These are phyloP conservation scores for Saccharomyces hybrid DNA, from an alignment of 1,139 yeast species.

Conservation along the genomic window DNA sequence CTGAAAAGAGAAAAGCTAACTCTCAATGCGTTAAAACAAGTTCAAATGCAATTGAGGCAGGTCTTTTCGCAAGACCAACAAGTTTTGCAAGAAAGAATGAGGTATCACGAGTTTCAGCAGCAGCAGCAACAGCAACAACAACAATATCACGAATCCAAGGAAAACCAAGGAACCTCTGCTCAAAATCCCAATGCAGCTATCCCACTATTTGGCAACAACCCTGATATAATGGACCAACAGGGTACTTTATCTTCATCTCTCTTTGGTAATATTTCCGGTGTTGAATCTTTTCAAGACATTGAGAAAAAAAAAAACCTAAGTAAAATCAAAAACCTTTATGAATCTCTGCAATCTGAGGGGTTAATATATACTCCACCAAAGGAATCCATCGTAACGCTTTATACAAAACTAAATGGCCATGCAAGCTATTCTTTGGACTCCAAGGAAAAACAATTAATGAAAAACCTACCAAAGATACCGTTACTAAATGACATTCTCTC, in stretches of 20 bases:
- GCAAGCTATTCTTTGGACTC: constrained; percentile 3
- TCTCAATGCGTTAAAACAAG: constrained; percentile 34
- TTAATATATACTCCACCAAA: constrained; percentile 23
- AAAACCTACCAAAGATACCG: constrained; percentile 21
- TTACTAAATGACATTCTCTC: constrained; percentile 23
- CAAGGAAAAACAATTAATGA: constrained; percentile 4
- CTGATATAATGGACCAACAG: constrained; percentile 1
- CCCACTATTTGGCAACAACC: constrained; percentile 20
- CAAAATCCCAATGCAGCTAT: constrained; percentile 11
- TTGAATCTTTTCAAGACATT: constrained; percentile 14
- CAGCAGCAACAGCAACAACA: constrained; percentile 18
- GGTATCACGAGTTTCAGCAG: constrained; percentile 18
- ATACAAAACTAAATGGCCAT: constrained; percentile 16
- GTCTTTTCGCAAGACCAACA: constrained; percentile 33
- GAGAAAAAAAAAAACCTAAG: constrained; percentile 16
- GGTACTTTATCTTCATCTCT: constrained; percentile 14
- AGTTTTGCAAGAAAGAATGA: constrained; percentile 21
- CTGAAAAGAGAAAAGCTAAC: constrained; percentile 35
- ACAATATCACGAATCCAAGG: constrained; percentile 2
- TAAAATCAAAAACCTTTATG: constrained; percentile 20
- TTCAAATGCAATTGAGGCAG: constrained; percentile 38
- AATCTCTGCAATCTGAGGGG: constrained; percentile 20
- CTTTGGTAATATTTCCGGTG: constrained; percentile 17
- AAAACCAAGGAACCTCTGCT: too few relatives aligned
- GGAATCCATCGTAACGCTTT: constrained; percentile 26